phyloP scores from a whole-genome alignment of 345 rosid species.

The Eucalyptus tenuipes region DNA sequence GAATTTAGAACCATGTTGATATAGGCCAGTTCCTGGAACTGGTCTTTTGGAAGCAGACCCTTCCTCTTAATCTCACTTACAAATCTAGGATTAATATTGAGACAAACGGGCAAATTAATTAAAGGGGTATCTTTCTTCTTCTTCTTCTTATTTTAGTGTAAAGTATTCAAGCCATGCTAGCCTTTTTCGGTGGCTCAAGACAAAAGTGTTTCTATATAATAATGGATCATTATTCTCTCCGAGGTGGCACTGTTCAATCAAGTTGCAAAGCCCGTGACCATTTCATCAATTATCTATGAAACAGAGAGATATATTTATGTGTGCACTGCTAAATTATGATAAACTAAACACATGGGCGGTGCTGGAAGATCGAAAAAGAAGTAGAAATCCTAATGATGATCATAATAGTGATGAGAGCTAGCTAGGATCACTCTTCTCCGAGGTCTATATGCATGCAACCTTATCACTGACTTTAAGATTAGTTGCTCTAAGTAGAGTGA shows the following conservation, averaged over 20 bases:
- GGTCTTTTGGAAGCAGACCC: neutral
- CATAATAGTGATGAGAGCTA: neutral
- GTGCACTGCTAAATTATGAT: neutral
- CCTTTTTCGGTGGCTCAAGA: constrained; percentile 28
- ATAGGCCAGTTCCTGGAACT: neutral
- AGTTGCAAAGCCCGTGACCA: neutral
- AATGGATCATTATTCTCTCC: neutral
- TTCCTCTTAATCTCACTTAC: neutral
- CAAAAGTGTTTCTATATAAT: neutral
- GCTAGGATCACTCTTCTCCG: neutral
- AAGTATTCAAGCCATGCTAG: neutral
- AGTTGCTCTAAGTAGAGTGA: neutral
- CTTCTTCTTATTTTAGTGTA: neutral
- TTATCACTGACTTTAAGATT: neutral
- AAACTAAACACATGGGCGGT: neutral
- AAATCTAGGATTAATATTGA: neutral
- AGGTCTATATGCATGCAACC: neutral
- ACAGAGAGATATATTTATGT: neutral
- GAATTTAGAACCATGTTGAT: neutral
- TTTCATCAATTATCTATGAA: neutral
- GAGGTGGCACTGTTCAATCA: neutral
- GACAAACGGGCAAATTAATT: neutral
- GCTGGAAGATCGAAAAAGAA: neutral
- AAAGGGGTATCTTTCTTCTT: neutral
- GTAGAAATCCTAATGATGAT: neutral